Conservation (phyloP, 192 early-diverging fungal genomes). For the Coemansia sp. region DNA sequence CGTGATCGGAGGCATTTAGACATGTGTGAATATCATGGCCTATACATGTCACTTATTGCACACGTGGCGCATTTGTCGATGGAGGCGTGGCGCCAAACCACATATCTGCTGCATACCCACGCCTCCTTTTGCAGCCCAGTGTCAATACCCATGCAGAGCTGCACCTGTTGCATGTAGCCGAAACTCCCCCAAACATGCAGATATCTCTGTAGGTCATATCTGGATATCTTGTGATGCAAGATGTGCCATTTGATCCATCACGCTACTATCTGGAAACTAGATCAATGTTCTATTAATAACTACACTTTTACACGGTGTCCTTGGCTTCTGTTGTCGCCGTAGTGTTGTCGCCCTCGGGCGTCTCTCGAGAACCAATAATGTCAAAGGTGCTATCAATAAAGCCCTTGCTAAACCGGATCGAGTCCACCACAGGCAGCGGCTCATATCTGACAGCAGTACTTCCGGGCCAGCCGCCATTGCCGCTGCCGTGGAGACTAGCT, state of each 20-base stretch:
- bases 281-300: not conserved
- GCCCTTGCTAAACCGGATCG: conserved; percentile 55
- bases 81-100: conserved; percentile 9
- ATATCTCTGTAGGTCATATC: not conserved
- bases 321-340: not conserved
- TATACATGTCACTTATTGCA: not conserved
- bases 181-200: not conserved
- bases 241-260: not conserved
- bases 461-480: conserved; percentile 24
- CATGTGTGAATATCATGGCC: not conserved
- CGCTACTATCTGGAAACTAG: not conserved
- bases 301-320: not conserved
- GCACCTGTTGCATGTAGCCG: not conserved
- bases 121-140: not conserved
- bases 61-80: conserved; percentile 2
- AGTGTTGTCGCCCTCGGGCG: not conserved
- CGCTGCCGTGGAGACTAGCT: conserved; percentile 20
- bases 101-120: conserved; percentile 1
- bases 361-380: conserved; percentile 14
- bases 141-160: not conserved
- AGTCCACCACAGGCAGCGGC: conserved; percentile 45
- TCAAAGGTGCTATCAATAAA: conserved; percentile 46
- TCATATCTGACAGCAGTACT: conserved; percentile 24
- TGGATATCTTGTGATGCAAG: not conserved
- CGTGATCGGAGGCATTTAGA: not conserved